Evolutionary conservation across 208 protist genomes (phyloP), one percentile per base, ranked within the genome.

Genomic region (Acanthamoeba lenticulata): DNA sequence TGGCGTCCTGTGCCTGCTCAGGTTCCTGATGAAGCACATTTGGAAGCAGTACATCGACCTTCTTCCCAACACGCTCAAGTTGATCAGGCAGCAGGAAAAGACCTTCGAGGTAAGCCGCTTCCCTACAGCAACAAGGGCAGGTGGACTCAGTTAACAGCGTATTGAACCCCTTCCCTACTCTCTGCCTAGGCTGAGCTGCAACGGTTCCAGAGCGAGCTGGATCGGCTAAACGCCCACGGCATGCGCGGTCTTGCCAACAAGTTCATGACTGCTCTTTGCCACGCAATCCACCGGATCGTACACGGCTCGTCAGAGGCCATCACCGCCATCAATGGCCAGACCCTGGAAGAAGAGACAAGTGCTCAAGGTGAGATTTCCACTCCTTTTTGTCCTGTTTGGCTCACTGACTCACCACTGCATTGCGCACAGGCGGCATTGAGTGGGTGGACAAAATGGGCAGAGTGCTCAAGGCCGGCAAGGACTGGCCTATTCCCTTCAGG

Each of bases 21-120:
- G 57, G 27, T 69, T 72, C 83, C 34, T 90, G 6, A n/a, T 69
- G 7, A 90, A 90, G 83, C 52, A 69, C 34, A 34, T 90, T n/a
- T 90, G 83, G 83, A 90, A 90, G 57, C 83, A 69, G 38, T 90
- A 90, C 38, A 60, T 90, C 52, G 83, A 90, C 55, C 42, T 69
- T 0, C 13, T 90, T 4, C 83, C 83, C 2, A 47, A 38, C 52
- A 90, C 40, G 36, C 57, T 69, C 6, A 40, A 90, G 36, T 15
- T 69, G 24, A 62, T 90, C 52, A 90, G 57, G 27, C 34, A 69
- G 49, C 49, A 69, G 52, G 52, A 69, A 34, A 62, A 62, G 47
- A 47, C 42, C 13, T 19, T 69, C 45, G 52, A 62, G 57, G 52
- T 69, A 45, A 13, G 19, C 38, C 34, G 15, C 11, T 77, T 34